A percentile compares a stretch with the other conserved stretches of the same genome.
phyloP scores from a whole-genome alignment of 306 rosid genomes.

The Mimosa bimucronata region DNA sequence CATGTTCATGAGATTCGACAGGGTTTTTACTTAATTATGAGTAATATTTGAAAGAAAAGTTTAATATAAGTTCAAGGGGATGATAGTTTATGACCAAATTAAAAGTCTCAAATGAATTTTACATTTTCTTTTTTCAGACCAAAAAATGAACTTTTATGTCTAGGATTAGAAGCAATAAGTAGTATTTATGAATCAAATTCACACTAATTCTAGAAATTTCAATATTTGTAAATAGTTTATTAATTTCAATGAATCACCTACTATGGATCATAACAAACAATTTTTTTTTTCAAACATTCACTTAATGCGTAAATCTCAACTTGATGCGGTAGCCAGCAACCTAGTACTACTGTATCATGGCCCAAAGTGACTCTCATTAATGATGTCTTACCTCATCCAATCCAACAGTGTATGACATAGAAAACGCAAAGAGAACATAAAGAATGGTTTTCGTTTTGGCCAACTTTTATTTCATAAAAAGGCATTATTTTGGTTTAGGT shows the following conservation, averaged over 20 bases:
- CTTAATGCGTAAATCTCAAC: not conserved
- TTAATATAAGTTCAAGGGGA: not conserved
- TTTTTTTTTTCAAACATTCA: not conserved
- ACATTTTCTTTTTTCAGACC: no score
- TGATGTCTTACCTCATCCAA: conserved; percentile 30
- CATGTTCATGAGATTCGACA: no score
- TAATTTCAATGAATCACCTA: no score
- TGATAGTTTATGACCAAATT: not conserved
- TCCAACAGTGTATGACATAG: not conserved
- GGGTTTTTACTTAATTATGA: no score
- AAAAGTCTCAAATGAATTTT: not conserved
- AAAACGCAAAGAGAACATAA: not conserved
- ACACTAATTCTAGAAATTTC: no score
- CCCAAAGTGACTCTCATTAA: conserved; percentile 34
- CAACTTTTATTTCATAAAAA: not conserved
- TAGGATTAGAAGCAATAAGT: not conserved
- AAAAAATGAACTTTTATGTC: no score
- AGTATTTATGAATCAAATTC: not conserved
- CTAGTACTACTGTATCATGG: conserved; percentile 65
- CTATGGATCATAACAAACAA: not conserved
- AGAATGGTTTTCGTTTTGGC: not conserved
- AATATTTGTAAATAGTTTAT: no score
- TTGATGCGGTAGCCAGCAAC: conserved; percentile 66
- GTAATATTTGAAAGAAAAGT: not conserved
- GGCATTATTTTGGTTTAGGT: not conserved